Evolutionary conservation across 257 asterid species (phyloP), one percentile per base, ranked within the genome.

Genomic region (Jasminum sambac): DNA sequence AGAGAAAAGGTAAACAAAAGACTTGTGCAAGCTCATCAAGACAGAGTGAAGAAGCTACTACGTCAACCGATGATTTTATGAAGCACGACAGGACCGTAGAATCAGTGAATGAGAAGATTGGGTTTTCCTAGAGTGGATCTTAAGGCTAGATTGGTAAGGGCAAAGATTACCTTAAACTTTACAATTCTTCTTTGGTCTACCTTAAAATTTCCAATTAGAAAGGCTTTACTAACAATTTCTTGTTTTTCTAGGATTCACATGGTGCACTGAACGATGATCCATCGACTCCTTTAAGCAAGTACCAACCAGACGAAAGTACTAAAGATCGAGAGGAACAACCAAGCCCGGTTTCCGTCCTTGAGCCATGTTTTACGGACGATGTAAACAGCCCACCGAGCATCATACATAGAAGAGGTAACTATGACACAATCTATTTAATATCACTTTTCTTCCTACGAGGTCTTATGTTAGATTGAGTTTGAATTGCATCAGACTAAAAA

Each of bases 341-440:
- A 55, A 92, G 96, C 83, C 98, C 98, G 6, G 85, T 87, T 66
- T 92, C 98, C 39, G 98, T 92, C 21, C 87, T 92, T 2, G 95
- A 88, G 64, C 88, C 87, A 23, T 82, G 80, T 78, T 88, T 80
- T 71, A 37, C 52, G 23, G 96, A 90, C 61, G 89, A 85, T 42
- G 60, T 68, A 40, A 72, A 72, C 74, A 86, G 90, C 59, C 94
- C 96, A 48, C 84, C 79, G 25, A 75, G 79, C 76, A 61, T 52
- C 68, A 30, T 70, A 14, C 76, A 41, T 74, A 80, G 76, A 69
- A 72, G 75, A 60, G 87, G 97, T 89, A 79, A 76, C 73, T 71
- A 66, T 24, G 11, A 23, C 61, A 70, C 23, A 48, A 59, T n/a
- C n/a, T n/a, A n/a, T n/a, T n/a, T n/a, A n/a, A n/a, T n/a, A n/a